Evolutionary conservation across 2,329 filamentous ascomycete species (phyloP).

Genomic region (Monosporascus sp.): DNA sequence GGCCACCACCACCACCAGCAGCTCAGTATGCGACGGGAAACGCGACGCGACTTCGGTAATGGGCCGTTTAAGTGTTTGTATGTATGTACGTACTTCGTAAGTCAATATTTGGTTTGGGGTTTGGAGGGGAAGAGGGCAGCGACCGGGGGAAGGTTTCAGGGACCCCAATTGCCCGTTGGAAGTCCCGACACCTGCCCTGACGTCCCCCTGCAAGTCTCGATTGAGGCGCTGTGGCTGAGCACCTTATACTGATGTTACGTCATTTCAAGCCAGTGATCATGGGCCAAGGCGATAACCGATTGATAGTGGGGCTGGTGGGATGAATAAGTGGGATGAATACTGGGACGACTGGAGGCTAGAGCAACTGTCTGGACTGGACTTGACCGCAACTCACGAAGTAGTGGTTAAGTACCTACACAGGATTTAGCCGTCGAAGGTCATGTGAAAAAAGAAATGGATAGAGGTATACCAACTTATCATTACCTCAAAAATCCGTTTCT

Average conservation of each 20-base stretch:
- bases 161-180: background rate
- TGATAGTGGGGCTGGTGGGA: background rate
- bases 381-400: background rate
- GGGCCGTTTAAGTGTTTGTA: background rate
- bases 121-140: constrained; percentile 9
- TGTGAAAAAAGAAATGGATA: too few species aligned
- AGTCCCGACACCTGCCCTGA: background rate
- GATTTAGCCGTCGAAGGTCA: too few species aligned
- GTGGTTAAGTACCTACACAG: too few species aligned
- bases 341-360: background rate
- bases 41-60: background rate
- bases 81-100: constrained; percentile 1
- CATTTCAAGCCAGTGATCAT: background rate
- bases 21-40: background rate
- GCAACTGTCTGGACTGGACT: constrained; percentile 6
- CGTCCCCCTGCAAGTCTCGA: too few species aligned
- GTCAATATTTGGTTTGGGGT: constrained; percentile 26
- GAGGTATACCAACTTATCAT: too few species aligned
- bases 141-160: background rate
- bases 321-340: background rate
- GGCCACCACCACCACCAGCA: too few species aligned
- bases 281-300: background rate
- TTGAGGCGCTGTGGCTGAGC: constrained; percentile 1
- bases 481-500: too few species aligned
- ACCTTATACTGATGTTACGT: background rate